Base-by-base conservation (phyloP, 2,329 filamentous ascomycete genomes). In the Phialophora macrospora region DNA sequence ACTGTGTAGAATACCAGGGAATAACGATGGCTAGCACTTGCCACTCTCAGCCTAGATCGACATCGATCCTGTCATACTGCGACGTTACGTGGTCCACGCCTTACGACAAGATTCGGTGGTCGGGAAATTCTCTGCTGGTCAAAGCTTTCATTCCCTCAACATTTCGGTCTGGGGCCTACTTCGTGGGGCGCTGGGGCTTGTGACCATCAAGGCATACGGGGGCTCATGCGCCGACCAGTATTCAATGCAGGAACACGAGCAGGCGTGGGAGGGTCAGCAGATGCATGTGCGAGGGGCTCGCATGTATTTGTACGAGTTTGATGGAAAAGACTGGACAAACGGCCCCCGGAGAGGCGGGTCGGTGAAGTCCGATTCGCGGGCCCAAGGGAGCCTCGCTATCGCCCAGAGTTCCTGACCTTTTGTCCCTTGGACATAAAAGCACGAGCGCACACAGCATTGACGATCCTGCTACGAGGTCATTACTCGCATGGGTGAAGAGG, bases 21-120 rank as follows among this genome's bases (percentile, higher is more conserved):
- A n/a, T 20, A 7, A 44, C 17, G 8, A 5, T 2, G 38, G 5
- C 14, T n/a, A 44, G 38, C 38, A 44, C 38, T 44, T 44, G 48
- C 48, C 48, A 26, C 20, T 12, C 8, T 51, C 22, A 4, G 20
- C 14, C 24, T 22, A 51, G 48, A 51, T 51, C 48, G 48, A 51
- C 48, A 12, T 11, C 5, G 48, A 22, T 14, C 26, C 9, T 24
- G 20, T 51, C 20, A 12, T 60, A n/a, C 6, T 44, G 38, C 38
- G 17, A 44, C 38, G 38, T 60, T 17, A 12, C 44, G 22, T 9
- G n/a, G 12, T 52, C 58, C 58, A 54, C 58, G 58, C 58, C 58
- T 54, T 61, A 48, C 49, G 48, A 61, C 58, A 61, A 54, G 34
- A 58, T 58, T 48, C 34, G 55, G 44, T 28, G 22, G 28, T 11